phyloP scores from a whole-genome alignment of 2,329 filamentous ascomycete species.

The Gnomoniopsis smithogilvyi region DNA sequence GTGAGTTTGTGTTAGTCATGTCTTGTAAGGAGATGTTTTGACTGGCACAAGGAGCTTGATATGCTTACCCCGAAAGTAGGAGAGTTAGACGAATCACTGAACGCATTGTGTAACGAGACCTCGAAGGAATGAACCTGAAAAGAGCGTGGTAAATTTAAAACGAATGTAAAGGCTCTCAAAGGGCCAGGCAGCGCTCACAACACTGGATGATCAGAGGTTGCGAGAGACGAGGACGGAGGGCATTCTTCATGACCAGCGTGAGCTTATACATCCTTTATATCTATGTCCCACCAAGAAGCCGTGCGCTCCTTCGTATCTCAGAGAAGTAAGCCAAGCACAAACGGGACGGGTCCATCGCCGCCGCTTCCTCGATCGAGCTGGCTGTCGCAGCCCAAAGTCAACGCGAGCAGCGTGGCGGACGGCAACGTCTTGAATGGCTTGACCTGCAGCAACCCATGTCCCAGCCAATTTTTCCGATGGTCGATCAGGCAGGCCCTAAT shows the following conservation, averaged over 20 bases:
- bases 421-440: neutral
- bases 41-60: neutral
- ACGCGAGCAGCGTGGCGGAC: neutral
- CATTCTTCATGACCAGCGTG: neutral
- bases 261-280: conserved; percentile 9
- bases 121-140: neutral
- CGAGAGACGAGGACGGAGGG: neutral
- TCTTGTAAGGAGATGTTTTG: neutral
- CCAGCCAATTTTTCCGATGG: neutral
- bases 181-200: conserved; percentile 9
- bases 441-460: neutral
- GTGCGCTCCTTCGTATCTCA: conserved; percentile 7
- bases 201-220: conserved; percentile 3
- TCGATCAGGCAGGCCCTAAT: neutral
- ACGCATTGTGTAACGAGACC: neutral
- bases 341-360: neutral
- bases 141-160: conserved; percentile 6
- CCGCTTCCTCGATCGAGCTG: neutral
- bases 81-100: conserved; percentile 7
- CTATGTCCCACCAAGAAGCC: neutral
- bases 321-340: neutral
- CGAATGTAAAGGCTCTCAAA: conserved; percentile 10
- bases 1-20: conserved; percentile 13
- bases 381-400: neutral
- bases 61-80: conserved; percentile 9